Evolutionary conservation across 495 filamentous ascomycete genomes (phyloP).

Genomic region (Neurospora sp.): DNA sequence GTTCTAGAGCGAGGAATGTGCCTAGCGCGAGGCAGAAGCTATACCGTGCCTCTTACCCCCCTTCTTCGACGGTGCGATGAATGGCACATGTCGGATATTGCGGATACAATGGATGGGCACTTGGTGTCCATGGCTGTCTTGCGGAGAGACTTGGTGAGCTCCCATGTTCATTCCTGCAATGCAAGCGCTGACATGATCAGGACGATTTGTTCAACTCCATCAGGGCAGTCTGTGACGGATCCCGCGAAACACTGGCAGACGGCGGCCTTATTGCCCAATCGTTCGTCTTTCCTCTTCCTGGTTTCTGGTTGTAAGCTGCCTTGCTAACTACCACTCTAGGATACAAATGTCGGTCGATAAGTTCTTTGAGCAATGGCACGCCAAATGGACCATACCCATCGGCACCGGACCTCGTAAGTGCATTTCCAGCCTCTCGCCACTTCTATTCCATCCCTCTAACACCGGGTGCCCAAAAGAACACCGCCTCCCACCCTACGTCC

Average conservation of each 20-base stretch:
- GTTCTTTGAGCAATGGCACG: constrained; percentile 54
- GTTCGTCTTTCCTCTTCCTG: constrained; percentile 24
- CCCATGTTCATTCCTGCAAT: neutral
- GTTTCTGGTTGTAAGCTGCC: neutral
- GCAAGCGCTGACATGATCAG: constrained; percentile 24
- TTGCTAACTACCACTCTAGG: constrained; percentile 16
- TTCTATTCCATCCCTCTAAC: too few species aligned
- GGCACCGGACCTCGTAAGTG: constrained; percentile 44
- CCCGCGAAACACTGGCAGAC: constrained; percentile 31
- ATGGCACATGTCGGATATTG: constrained; percentile 54
- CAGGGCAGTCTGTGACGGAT: constrained; percentile 51
- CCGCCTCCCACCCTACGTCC: constrained; percentile 60
- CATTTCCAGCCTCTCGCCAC: neutral
- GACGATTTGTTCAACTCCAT: constrained; percentile 51
- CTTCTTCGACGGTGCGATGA: constrained; percentile 55
- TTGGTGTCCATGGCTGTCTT: constrained; percentile 59
- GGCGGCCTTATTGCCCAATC: constrained; percentile 47
- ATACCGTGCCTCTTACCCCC: constrained; percentile 53
- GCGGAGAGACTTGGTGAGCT: constrained; percentile 53
- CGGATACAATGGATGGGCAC: constrained; percentile 57
- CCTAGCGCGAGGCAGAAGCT: constrained; percentile 56
- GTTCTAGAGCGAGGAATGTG: constrained; percentile 67
- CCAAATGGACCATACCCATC: constrained; percentile 50
- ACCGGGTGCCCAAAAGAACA: constrained; percentile 29
- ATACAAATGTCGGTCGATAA: constrained; percentile 51